Base-by-base conservation (phyloP, 352 stramenopile species). In the Phytophthora constricta region DNA sequence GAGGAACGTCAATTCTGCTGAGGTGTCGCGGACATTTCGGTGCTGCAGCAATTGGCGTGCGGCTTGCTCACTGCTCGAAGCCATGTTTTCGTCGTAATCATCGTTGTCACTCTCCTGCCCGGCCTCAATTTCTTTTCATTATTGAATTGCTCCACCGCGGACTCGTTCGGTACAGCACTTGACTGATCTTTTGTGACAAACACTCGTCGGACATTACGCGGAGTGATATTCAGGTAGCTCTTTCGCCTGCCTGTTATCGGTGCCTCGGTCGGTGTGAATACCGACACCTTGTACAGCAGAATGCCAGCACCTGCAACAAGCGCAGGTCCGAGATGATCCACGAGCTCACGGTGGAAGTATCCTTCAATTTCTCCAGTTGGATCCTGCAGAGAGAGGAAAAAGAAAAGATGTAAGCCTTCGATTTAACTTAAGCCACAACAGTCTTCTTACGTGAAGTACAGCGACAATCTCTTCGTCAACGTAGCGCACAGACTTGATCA, bases 401-500 rank as follows among this genome's bases (percentile, higher is more conserved):
- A 43, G 1, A 23, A 9, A 10, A 34, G 33, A 22, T 46, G n/a
- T 28, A 4, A 3, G 20, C 8, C 45, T 34, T 14, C 5, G n/a
- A 51, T n/a, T 19, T 46, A 20, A 9, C 9, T n/a, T 5, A 41
- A 47, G 59, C 2, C 52, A 39, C 20, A 11, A 34, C 22, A 17
- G 33, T 34, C 4, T 5, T 5, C 39, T 37, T 76, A 91, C 86
- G 52, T 93, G 87, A 13, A 95, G 80, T 9, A 89, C 75, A 26
- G 82, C 84, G 8, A 92, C 71, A 53, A 95, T 92, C 58, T 93
- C 84, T 58, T 95, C 87, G 39, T 95, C 84, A 22, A 93, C 76
- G 62, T 91, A 95, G n/a, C 80, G 84, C 54, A 83, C 77, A 9
- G 87, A 91, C 66, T 93, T 92, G 69, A 95, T 77, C 31, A 95